Evolutionary conservation across 805 yeast genomes (phyloP).

Genomic region (Sugiyamaella smithiae): DNA sequence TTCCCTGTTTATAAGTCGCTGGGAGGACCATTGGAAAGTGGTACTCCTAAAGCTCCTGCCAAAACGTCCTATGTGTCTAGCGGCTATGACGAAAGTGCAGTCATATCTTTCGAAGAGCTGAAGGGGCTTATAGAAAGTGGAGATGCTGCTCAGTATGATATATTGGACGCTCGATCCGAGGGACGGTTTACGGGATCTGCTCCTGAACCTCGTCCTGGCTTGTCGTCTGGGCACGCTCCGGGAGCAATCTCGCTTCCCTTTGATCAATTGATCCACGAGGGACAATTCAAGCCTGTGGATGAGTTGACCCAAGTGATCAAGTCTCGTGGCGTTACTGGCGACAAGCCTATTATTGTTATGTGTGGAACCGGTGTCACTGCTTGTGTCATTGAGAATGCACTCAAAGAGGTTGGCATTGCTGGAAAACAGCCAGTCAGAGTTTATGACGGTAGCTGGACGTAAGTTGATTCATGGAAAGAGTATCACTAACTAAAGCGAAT

Average conservation of each 20-base stretch:
- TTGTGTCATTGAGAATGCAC: constrained; percentile 75
- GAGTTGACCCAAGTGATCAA: constrained; percentile 50
- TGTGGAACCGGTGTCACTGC: constrained; percentile 98
- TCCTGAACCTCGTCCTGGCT: constrained; percentile 87
- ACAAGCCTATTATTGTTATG: constrained; percentile 74
- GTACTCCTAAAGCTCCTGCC: constrained; percentile 21
- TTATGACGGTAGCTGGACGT: constrained; percentile 64
- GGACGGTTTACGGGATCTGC: constrained; percentile 74
- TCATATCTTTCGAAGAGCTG: constrained; percentile 66
- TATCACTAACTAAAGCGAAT: constrained; percentile 50
- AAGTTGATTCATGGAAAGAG: constrained; percentile 39
- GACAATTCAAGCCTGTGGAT: constrained; percentile 47
- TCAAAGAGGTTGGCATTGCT: constrained; percentile 48
- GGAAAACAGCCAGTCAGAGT: constrained; percentile 36
- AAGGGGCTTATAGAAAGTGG: constrained; percentile 51
- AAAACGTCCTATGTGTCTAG: constrained; percentile 26
- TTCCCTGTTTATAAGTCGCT: constrained; percentile 50
- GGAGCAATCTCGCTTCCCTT: constrained; percentile 79
- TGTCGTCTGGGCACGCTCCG: constrained; percentile 87
- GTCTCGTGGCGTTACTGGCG: constrained; percentile 35
- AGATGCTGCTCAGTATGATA: constrained; percentile 42
- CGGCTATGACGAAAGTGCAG: constrained; percentile 45
- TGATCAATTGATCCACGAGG: constrained; percentile 49
- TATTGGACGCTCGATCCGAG: constrained; percentile 78
- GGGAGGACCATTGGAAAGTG: constrained; percentile 47